Evolutionary conservation across 768 basidiomycete species (phyloP).

Genomic region (Tylopilus cervinicoccineus): DNA sequence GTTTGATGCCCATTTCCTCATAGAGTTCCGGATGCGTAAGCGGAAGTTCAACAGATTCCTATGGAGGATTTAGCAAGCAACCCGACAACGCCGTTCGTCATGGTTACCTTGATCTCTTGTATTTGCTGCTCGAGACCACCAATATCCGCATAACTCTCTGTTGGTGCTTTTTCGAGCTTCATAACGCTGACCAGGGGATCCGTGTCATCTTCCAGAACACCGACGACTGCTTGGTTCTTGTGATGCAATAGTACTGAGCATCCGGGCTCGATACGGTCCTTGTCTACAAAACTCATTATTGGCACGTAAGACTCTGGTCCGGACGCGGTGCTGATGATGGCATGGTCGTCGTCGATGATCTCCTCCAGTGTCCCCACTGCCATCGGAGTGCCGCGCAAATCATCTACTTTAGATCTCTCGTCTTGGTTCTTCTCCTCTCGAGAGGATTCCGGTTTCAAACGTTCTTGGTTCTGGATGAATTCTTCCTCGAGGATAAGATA

Average conservation of each 20-base stretch:
- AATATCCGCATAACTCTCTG: conserved; percentile 97
- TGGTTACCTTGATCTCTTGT: conserved; percentile 93
- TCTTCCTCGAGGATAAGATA: conserved; percentile 95
- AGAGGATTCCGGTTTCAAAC: conserved; percentile 80
- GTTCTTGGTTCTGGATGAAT: conserved; percentile 90
- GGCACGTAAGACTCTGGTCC: conserved; percentile 97
- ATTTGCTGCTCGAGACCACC: conserved; percentile 97
- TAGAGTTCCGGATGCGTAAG: conserved; percentile 97
- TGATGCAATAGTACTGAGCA: conserved; percentile 95
- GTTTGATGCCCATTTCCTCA: conserved; percentile 99
- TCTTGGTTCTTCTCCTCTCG: conserved; percentile 96
- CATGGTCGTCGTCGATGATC: conserved; percentile 97
- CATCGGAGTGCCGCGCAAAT: conserved; percentile 93
- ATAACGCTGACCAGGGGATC: conserved; percentile 97
- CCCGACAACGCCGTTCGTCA: neutral
- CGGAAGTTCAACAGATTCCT: conserved; percentile 98
- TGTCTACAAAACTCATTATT: conserved; percentile 98
- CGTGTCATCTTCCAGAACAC: conserved; percentile 91
- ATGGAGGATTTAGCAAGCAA: neutral
- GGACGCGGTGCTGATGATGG: conserved; percentile 93
- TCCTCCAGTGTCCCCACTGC: conserved; percentile 98
- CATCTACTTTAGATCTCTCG: conserved; percentile 90
- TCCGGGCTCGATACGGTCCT: conserved; percentile 93
- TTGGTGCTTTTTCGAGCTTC: conserved; percentile 99
- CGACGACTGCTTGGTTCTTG: conserved; percentile 92